These are phyloP conservation scores for Trametes hirsuta DNA, from an alignment of 1,284 basidiomycete genomes.

Conservation along the genomic window DNA sequence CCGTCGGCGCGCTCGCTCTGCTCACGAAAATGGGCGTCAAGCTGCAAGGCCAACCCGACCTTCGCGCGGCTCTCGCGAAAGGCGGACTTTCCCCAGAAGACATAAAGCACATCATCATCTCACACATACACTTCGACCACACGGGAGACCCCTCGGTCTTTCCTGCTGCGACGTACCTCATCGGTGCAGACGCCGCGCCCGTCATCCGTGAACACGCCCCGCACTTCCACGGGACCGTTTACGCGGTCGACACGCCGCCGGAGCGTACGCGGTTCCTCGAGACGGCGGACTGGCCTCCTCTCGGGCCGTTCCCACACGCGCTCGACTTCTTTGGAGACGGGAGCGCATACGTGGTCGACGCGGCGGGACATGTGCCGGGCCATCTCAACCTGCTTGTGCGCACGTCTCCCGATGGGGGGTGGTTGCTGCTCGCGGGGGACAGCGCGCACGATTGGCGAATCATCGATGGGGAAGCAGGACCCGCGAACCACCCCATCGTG, in stretches of 20 bases:
- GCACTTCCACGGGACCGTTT: slow-evolving; percentile 31
- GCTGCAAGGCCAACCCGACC: slow-evolving; percentile 43
- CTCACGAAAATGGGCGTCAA: slow-evolving; percentile 6
- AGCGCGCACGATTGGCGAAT: slow-evolving; percentile 58
- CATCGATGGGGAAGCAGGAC: slow-evolving; percentile 47
- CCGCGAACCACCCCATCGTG: slow-evolving; percentile 37
- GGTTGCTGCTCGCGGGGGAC: slow-evolving; percentile 62
- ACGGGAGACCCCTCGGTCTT: slow-evolving; percentile 48
- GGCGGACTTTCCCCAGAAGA: slow-evolving; percentile 47
- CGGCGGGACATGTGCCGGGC: slow-evolving; percentile 53
- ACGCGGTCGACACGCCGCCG: slow-evolving; percentile 44
- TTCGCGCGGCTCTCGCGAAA: slow-evolving; percentile 48
- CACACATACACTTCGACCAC: slow-evolving; percentile 37
- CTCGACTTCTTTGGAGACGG: slow-evolving; percentile 62
- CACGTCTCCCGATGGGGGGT: slow-evolving; percentile 55
- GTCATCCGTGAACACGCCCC: slow-evolving; percentile 45
- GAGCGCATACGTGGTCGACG: slow-evolving; percentile 57
- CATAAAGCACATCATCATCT: slow-evolving; percentile 50
- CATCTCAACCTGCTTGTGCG: slow-evolving; percentile 60
- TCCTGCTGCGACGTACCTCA: slow-evolving; percentile 46
- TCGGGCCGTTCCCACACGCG: slow-evolving; percentile 56
- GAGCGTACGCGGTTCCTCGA: slow-evolving; percentile 42
- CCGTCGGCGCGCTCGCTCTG: slow-evolving; percentile 27
- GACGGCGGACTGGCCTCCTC: slow-evolving; percentile 14
- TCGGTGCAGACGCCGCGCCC: slow-evolving; percentile 41